These are phyloP conservation scores for Tubosaeta sp. DNA, from an alignment of 768 basidiomycete species.

Conservation along the genomic window DNA sequence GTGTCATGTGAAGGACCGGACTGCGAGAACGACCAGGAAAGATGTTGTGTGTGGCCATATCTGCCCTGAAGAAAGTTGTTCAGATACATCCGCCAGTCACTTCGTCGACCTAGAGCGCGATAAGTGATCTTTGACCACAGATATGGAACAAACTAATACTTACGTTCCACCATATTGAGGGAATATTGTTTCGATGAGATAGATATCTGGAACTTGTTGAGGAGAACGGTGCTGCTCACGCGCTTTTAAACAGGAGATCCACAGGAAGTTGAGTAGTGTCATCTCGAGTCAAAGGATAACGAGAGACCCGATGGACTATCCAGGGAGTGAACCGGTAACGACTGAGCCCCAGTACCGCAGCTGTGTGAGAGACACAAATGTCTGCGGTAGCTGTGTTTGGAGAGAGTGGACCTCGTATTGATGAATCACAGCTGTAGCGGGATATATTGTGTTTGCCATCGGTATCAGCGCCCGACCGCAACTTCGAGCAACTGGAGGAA, in stretches of 20 bases:
- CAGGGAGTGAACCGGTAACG: slow-evolving; percentile 5
- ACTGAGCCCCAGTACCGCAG: slow-evolving; percentile 14
- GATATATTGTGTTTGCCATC: slow-evolving; percentile 15
- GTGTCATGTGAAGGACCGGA: slow-evolving; percentile 23
- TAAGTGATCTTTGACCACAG: slow-evolving; percentile 2
- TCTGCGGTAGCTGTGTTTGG: slow-evolving; percentile 17
- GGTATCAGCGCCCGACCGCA: slow-evolving; percentile 16
- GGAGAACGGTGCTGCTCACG: background rate
- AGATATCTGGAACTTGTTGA: slow-evolving; percentile 8
- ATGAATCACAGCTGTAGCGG: slow-evolving; percentile 14
- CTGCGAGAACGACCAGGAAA: slow-evolving; percentile 21
- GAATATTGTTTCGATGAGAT: slow-evolving; percentile 4
- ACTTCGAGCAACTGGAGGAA: slow-evolving; percentile 14
- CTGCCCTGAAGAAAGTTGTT: slow-evolving; percentile 31
- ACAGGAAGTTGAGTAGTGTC: slow-evolving; percentile 24
- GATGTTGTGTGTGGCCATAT: slow-evolving; percentile 26
- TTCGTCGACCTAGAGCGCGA: slow-evolving; percentile 12
- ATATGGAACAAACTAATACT: background rate
- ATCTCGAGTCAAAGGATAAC: slow-evolving; percentile 24
- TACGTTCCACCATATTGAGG: slow-evolving; percentile 15
- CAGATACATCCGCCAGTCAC: slow-evolving; percentile 27
- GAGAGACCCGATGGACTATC: slow-evolving; percentile 9
- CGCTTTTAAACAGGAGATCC: slow-evolving; percentile 21
- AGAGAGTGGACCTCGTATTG: slow-evolving; percentile 5
- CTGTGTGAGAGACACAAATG: slow-evolving; percentile 10